These are phyloP conservation scores for Metroxylon sagu DNA, from an alignment of 176 grass and related monocot species.

Conservation along the genomic window DNA sequence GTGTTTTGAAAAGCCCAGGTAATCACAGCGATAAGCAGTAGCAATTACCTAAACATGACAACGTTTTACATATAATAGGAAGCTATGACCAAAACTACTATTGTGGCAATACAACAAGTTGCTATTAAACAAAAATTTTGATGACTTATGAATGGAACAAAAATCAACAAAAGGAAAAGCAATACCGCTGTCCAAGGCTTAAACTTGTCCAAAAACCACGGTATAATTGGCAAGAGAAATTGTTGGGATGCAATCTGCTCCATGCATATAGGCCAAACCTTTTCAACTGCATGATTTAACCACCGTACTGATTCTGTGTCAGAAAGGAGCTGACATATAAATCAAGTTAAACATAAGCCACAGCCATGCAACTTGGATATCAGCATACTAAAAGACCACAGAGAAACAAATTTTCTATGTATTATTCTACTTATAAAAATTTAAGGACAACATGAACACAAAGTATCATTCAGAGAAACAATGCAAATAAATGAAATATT, in stretches of 20 bases:
- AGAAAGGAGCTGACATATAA: conserved; percentile 73
- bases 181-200: conserved; percentile 91
- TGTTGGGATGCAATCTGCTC: conserved; percentile 84
- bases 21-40: no score
- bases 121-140: no score
- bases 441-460: no score
- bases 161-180: background rate
- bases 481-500: conserved; percentile 22
- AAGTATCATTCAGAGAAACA: no score
- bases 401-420: conserved; percentile 2
- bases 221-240: conserved; percentile 77
- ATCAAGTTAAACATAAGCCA: conserved; percentile 19
- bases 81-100: no score
- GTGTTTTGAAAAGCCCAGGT: no score
- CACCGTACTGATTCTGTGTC: conserved; percentile 84
- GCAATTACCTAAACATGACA: no score
- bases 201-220: conserved; percentile 95
- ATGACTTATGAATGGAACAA: background rate
- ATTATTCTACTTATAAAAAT: no score
- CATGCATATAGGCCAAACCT: conserved; percentile 98
- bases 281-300: conserved; percentile 81
- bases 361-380: conserved; percentile 2
- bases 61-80: no score
- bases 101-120: no score
- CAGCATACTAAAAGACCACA: conserved; percentile 6